Evolutionary conservation across 2,329 filamentous ascomycete species (phyloP).

Genomic region (Stemphylium beticola): DNA sequence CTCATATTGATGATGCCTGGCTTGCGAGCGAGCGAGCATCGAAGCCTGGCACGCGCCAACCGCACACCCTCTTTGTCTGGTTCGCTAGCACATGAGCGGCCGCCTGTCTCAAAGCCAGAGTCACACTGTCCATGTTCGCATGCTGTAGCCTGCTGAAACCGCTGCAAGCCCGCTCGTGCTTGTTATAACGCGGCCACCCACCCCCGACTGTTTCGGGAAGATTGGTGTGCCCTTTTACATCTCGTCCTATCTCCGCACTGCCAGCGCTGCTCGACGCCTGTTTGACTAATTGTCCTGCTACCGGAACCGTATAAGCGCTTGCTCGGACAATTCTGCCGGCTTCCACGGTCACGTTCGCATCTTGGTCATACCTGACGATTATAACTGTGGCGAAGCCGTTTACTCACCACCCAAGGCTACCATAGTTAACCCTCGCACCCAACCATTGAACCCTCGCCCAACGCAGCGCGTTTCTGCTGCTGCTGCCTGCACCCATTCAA

Average conservation of each 20-base stretch:
- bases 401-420: constrained; percentile 18
- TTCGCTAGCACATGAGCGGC: constrained; percentile 27
- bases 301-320: constrained; percentile 34
- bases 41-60: constrained; percentile 28
- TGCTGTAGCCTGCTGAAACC: constrained; percentile 37
- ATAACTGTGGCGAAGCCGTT: constrained; percentile 16
- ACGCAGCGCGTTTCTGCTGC: constrained; percentile 8
- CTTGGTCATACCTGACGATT: constrained; percentile 16
- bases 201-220: constrained; percentile 32
- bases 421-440: constrained; percentile 15
- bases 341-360: constrained; percentile 37
- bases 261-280: constrained; percentile 24
- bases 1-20: constrained; percentile 33
- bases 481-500: constrained; percentile 21
- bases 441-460: constrained; percentile 16
- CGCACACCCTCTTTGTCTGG: constrained; percentile 39
- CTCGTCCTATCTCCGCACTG: constrained; percentile 36
- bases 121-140: constrained; percentile 32
- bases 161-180: constrained; percentile 10
- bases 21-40: constrained; percentile 3
- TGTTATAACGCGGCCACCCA: constrained; percentile 31
- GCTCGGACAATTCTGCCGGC: constrained; percentile 36
- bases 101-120: constrained; percentile 29
- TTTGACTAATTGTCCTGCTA: constrained; percentile 24
- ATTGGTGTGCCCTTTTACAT: constrained; percentile 25